A percentile compares a stretch with the other conserved stretches of the same genome.
Conservation (phyloP, 208 protist species). For the Wallacemonas collosoma region DNA sequence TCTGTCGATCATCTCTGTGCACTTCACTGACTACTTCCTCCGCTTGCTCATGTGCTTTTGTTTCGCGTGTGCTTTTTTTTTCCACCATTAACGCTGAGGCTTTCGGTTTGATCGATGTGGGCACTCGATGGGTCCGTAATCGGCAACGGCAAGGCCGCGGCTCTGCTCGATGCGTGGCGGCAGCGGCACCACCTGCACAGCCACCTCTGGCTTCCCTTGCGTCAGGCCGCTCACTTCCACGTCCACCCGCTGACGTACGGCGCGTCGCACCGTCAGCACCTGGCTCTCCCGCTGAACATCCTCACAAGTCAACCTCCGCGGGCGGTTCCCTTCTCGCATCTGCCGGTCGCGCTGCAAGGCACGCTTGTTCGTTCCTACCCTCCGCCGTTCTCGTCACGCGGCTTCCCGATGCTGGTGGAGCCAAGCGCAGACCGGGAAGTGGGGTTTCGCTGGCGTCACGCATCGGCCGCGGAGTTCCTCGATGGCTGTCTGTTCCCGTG, state of each 20-base stretch:
- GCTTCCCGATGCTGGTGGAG: constrained; percentile 22
- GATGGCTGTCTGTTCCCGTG: constrained; percentile 33
- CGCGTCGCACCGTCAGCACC: constrained; percentile 10
- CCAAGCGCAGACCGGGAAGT: neutral
- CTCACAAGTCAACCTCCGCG: constrained; percentile 20
- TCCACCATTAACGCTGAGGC: neutral
- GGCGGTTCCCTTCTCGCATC: constrained; percentile 32
- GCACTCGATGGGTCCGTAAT: constrained; percentile 37
- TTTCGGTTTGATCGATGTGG: constrained; percentile 30
- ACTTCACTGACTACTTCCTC: no score
- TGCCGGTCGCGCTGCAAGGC: constrained; percentile 14
- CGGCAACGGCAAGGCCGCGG: constrained; percentile 21
- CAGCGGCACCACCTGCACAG: constrained; percentile 32
- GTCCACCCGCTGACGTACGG: constrained; percentile 14
- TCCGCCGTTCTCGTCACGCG: constrained; percentile 16
- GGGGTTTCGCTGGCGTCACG: constrained; percentile 26
- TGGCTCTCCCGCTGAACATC: constrained; percentile 23
- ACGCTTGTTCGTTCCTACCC: constrained; percentile 20
- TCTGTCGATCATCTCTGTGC: no score
- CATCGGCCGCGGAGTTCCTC: constrained; percentile 36
- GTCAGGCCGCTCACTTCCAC: constrained; percentile 33
- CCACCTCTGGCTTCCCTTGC: constrained; percentile 40
- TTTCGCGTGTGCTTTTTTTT: neutral
- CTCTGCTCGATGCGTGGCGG: constrained; percentile 24
- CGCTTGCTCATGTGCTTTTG: no score